Evolutionary conservation across 352 stramenopile genomes (phyloP).

Genomic region (Globisporangium megalacanthum): DNA sequence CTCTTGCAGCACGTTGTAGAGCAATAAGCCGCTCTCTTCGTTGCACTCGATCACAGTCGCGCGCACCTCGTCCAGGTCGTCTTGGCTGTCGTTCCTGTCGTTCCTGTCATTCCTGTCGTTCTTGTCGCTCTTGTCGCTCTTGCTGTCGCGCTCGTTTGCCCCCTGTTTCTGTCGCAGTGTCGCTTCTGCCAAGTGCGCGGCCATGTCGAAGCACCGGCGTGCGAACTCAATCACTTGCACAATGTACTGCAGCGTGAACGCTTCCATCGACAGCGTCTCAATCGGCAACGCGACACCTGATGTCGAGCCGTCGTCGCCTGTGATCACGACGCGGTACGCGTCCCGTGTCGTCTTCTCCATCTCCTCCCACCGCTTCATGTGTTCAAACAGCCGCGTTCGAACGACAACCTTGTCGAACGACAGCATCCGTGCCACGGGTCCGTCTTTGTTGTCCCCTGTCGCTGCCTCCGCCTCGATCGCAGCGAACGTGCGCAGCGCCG

Average conservation of each 20-base stretch:
- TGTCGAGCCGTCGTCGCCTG: not conserved
- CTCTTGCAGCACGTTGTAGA: constrained; percentile 75
- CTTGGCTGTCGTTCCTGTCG: constrained; percentile 16
- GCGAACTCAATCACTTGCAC: constrained; percentile 57
- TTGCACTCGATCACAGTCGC: constrained; percentile 48
- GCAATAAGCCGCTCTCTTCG: constrained; percentile 64
- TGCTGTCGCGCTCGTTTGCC: not conserved
- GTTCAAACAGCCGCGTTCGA: constrained; percentile 40
- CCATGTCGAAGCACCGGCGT: constrained; percentile 61
- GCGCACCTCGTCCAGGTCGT: constrained; percentile 25
- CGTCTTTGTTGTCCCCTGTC: not conserved
- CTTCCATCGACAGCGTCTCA: constrained; percentile 31
- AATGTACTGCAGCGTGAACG: constrained; percentile 39
- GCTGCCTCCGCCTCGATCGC: not conserved
- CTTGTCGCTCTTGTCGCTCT: too few relatives aligned
- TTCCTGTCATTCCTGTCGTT: constrained; percentile 3
- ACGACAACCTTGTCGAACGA: constrained; percentile 40
- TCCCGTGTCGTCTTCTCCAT: constrained; percentile 12
- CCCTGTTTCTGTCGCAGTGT: constrained; percentile 4
- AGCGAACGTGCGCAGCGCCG: constrained; percentile 32
- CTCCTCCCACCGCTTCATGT: constrained; percentile 50
- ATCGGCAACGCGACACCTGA: not conserved
- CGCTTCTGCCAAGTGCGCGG: constrained; percentile 28
- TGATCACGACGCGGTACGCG: constrained; percentile 11
- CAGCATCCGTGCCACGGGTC: not conserved